Percentiles rank a stretch among this genome's conserved stretches.
These are phyloP conservation scores for Suillus decipiens DNA, from an alignment of 768 basidiomycete species.

Conservation along the genomic window DNA sequence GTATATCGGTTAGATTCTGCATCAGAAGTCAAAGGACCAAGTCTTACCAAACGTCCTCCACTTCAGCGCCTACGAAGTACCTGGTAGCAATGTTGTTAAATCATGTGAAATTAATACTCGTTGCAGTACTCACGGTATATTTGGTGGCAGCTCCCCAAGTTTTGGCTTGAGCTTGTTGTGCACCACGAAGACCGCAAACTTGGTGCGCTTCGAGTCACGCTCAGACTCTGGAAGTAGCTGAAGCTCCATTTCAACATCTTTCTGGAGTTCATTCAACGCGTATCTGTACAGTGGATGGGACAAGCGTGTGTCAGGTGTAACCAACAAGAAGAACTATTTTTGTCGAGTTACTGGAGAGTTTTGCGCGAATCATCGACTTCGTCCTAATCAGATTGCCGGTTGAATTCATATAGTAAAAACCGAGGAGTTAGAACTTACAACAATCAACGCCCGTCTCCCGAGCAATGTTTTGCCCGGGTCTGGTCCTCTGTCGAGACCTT, in stretches of 20 bases:
- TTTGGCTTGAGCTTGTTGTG: constrained; percentile 94
- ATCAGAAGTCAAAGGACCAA: constrained; percentile 2
- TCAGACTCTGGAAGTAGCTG: constrained; percentile 67
- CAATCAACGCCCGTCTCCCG: constrained; percentile 80
- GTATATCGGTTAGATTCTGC: constrained; percentile 21
- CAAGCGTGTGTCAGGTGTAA: constrained; percentile 8
- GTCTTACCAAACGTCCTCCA: constrained; percentile 69
- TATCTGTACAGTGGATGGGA: constrained; percentile 53
- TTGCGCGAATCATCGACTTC: constrained; percentile 89
- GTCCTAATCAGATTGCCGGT: constrained; percentile 48
- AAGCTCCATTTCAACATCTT: constrained; percentile 80
- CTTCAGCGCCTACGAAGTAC: constrained; percentile 83
- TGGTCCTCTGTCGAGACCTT: constrained; percentile 48
- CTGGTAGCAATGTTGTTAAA: constrained; percentile 30
- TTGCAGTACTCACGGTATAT: constrained; percentile 52
- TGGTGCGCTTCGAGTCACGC: constrained; percentile 71
- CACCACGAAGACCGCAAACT: constrained; percentile 92
- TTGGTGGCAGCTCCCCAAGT: constrained; percentile 67
- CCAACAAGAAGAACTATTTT: background rate
- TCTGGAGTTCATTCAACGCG: constrained; percentile 84
- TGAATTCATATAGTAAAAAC: constrained; percentile 18
- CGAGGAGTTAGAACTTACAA: constrained; percentile 50
- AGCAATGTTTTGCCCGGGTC: constrained; percentile 69
- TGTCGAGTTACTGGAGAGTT: constrained; percentile 67
- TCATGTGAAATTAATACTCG: constrained; percentile 7